Percentiles rank a stretch among this genome's conserved stretches.
Evolutionary conservation across 257 asterid species (phyloP).

Genomic region (Anisodus acutangulus): DNA sequence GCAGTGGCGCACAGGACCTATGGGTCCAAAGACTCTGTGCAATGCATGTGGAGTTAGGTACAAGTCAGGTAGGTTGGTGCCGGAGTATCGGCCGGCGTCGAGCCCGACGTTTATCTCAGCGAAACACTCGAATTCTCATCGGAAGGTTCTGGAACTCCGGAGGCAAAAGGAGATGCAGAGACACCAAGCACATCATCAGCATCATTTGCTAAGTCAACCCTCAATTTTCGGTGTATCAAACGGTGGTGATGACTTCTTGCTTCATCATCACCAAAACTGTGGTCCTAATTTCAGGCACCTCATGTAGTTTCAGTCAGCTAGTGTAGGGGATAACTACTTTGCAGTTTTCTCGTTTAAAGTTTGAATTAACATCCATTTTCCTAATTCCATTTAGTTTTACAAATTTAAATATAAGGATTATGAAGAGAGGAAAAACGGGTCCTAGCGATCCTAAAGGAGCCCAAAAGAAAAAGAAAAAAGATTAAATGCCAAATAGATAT

Average conservation of each 20-base stretch:
- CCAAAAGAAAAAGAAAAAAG: not conserved
- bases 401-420: conserved; percentile 39
- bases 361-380: conserved; percentile 41
- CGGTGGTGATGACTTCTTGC: conserved; percentile 83
- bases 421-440: not conserved
- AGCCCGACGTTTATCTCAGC: conserved; percentile 87
- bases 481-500: not conserved
- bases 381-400: conserved; percentile 43
- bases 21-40: conserved; percentile 97
- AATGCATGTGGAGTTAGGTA: conserved; percentile 96
- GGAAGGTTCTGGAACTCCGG: conserved; percentile 96
- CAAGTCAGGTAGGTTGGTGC: conserved; percentile 95
- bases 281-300: conserved; percentile 79
- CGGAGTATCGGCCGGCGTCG: conserved; percentile 96
- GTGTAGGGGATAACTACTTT: conserved; percentile 27
- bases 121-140: conserved; percentile 92
- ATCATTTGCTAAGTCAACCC: conserved; percentile 57
- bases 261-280: conserved; percentile 61
- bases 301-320: conserved; percentile 47
- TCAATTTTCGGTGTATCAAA: conserved; percentile 65
- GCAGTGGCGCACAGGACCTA: conserved; percentile 96
- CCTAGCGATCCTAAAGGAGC: not conserved
- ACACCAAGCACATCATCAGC: conserved; percentile 43
- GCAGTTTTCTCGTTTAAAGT: conserved; percentile 7
- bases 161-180: conserved; percentile 77